A percentile compares a stretch with the other conserved stretches of the same genome.
These are phyloP conservation scores for Kockiozyma suomiensis DNA, from an alignment of 805 yeast species.

Conservation along the genomic window DNA sequence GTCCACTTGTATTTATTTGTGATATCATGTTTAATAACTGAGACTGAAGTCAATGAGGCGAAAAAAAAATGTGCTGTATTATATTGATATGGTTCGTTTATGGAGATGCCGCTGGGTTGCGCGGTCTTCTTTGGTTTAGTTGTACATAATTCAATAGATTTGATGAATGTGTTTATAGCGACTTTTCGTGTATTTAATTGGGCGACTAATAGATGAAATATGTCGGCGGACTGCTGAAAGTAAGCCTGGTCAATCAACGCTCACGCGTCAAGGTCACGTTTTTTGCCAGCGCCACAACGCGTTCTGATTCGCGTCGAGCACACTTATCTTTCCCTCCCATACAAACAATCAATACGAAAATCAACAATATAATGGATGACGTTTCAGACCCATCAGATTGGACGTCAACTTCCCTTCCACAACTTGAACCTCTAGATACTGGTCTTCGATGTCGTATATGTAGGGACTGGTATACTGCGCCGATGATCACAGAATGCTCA, in stretches of 20 bases:
- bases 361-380: neutral
- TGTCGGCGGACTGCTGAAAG: no score
- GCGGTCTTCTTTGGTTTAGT: no score
- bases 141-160: no score
- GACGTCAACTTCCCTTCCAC: slow-evolving; percentile 56
- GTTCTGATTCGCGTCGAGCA: neutral
- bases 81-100: no score
- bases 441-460: slow-evolving; percentile 83
- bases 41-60: no score
- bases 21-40: neutral
- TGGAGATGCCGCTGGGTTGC: no score
- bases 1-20: neutral
- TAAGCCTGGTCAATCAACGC: neutral
- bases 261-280: neutral
- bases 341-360: neutral
- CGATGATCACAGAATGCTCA: slow-evolving; percentile 84
- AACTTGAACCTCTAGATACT: slow-evolving; percentile 63
- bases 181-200: no score
- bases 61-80: no score
- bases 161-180: no score
- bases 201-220: no score
- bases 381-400: slow-evolving; percentile 74
- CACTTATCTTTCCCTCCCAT: neutral
- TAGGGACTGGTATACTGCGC: slow-evolving; percentile 76
- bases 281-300: slow-evolving; percentile 7